Percentiles rank a stretch among this genome's conserved stretches.
phyloP scores from a whole-genome alignment of 257 asterid genomes.

The Nemophila menziesii region DNA sequence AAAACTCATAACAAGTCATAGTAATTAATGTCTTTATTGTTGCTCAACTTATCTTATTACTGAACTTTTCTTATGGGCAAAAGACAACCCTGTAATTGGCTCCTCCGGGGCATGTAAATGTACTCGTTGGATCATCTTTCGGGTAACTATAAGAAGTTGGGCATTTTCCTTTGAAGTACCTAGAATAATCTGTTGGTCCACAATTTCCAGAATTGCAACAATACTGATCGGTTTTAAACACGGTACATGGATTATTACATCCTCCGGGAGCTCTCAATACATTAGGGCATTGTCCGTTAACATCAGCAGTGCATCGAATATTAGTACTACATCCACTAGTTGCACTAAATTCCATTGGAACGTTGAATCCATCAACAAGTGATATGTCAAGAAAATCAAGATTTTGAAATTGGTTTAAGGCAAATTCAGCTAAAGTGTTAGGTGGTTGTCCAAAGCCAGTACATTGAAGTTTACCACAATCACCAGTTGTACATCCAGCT shows the following conservation, averaged over 20 bases:
- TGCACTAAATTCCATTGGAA: constrained; percentile 23
- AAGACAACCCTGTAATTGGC: constrained; percentile 32
- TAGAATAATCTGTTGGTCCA: constrained; percentile 38
- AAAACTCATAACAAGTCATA: no score
- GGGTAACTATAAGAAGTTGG: constrained; percentile 41
- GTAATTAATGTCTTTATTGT: neutral
- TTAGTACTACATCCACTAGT: constrained; percentile 12
- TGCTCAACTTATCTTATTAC: neutral
- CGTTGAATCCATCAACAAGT: constrained; percentile 48
- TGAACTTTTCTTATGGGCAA: constrained; percentile 23
- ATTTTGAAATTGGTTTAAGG: constrained; percentile 26
- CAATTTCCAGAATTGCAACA: constrained; percentile 60
- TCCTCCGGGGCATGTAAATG: constrained; percentile 33
- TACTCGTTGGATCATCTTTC: constrained; percentile 43
- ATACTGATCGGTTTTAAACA: constrained; percentile 39
- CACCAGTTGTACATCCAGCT: constrained; percentile 23
- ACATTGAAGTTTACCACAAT: constrained; percentile 28
- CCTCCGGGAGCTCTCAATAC: constrained; percentile 47
- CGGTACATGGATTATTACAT: constrained; percentile 73
- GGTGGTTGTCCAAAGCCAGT: constrained; percentile 37
- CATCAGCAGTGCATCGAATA: constrained; percentile 43
- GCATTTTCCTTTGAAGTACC: constrained; percentile 53
- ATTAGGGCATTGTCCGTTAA: constrained; percentile 48
- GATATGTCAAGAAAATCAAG: constrained; percentile 51
- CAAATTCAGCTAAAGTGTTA: constrained; percentile 47